Base-by-base conservation (phyloP, 345 rosid species). In the Angophora floribunda region DNA sequence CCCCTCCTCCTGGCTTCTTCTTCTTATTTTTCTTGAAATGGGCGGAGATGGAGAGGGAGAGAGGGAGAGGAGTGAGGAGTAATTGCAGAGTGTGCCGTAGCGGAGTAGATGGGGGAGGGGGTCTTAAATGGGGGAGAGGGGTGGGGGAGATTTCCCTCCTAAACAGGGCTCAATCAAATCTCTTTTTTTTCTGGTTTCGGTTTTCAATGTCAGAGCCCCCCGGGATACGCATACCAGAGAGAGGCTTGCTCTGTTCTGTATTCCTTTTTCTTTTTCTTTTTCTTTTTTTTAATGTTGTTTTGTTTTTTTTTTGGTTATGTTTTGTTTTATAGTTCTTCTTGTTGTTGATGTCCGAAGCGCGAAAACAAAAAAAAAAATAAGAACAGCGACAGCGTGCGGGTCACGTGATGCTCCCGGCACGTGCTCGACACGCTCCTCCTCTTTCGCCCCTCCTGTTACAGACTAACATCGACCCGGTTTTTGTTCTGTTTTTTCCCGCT, bases 301-400 rank as follows among this genome's bases (percentile, higher is more conserved):
- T 13, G 4, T 15, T 36, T 70, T 17, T 5, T 21, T 36, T 36
- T 36, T 8, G 12, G 26, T 55, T 55, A 36, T 36, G 41, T 22
- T 21, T 22, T 9, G n/a, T 57, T 57, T 57, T 24, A 12, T 26
- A 14, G 13, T n/a, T 28, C n/a, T 6, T 63, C 8, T 75, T 90
- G 90, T 89, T 94, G 95, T 93, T 93, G 95, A 89, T 89, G 94
- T 93, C 92, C 92, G 93, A 87, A 88, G 89, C 95, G 79, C 85
- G 51, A 26, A 85, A 9, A 88, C 32, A 53, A 11, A 6, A 9
- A 1, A 19, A 55, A 55, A 55, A 24, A 36, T 4, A 36, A 12
- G 86, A 30, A 11, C 85, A 22, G 36, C 7, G 0, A 53, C 59
- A 51, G 78, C 36, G 61, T 59, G 53, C 61, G 51, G 30, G 26